These are phyloP conservation scores for Acanthamoeba culbertsoni DNA, from an alignment of 208 protist species.

Conservation along the genomic window DNA sequence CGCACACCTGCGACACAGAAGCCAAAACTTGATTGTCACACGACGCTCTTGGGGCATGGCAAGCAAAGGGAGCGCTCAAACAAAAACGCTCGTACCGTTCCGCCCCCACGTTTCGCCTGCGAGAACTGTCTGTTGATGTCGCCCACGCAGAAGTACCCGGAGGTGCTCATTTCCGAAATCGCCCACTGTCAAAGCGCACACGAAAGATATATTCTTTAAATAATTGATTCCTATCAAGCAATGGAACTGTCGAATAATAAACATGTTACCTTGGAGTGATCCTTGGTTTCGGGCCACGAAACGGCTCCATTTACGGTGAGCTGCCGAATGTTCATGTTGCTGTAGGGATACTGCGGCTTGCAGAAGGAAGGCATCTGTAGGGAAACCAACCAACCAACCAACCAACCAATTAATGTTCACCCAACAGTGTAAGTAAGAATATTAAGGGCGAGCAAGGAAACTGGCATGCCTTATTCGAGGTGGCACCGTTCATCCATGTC, in stretches of 20 bases:
- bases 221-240: too few relatives aligned
- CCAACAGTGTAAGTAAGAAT: too few relatives aligned
- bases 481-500: constrained; percentile 67
- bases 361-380: constrained; percentile 65
- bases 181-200: neutral
- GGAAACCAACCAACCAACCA: too few relatives aligned
- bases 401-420: too few relatives aligned
- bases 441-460: neutral
- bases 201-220: too few relatives aligned
- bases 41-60: neutral
- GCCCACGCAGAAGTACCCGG: constrained; percentile 63
- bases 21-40: neutral
- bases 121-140: constrained; percentile 72
- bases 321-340: constrained; percentile 53
- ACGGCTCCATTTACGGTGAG: constrained; percentile 15
- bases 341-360: constrained; percentile 24
- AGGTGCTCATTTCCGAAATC: neutral
- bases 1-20: neutral
- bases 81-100: constrained; percentile 34
- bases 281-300: constrained; percentile 50
- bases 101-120: constrained; percentile 69
- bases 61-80: neutral
- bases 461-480: constrained; percentile 10
- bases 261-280: constrained; percentile 66
- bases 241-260: too few relatives aligned